phyloP scores from a whole-genome alignment of 441 rosid species.

The Pelargonium citronellum region DNA sequence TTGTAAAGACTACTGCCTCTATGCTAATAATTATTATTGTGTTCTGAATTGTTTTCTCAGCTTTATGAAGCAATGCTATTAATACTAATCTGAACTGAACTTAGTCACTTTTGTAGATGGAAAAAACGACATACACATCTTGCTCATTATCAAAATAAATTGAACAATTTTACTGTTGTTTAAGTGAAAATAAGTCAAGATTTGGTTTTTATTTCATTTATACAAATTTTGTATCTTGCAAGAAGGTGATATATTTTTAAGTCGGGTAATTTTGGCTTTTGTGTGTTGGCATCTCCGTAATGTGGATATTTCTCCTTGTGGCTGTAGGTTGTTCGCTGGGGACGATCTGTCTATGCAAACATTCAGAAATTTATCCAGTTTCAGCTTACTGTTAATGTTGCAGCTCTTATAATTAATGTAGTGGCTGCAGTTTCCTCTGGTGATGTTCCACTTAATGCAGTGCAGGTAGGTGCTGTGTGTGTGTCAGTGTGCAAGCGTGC shows the following conservation, averaged over 20 bases:
- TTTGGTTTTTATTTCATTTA: too few species aligned
- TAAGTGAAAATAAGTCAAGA: too few species aligned
- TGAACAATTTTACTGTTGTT: too few species aligned
- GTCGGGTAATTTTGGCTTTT: too few species aligned
- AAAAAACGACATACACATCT: not conserved
- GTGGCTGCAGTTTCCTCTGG: constrained; percentile 92
- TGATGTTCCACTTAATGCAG: constrained; percentile 94
- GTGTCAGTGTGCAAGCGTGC: not conserved
- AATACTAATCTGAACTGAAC: not conserved
- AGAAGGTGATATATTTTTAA: too few species aligned
- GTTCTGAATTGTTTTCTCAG: not conserved
- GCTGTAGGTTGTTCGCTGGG: constrained; percentile 90
- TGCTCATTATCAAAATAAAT: not conserved
- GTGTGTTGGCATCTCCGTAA: not conserved
- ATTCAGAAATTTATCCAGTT: constrained; percentile 99
- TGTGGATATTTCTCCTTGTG: constrained; percentile 15
- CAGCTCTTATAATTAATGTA: constrained; percentile 86
- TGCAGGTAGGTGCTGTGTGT: constrained; percentile 53
- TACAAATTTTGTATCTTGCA: too few species aligned
- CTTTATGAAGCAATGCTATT: not conserved
- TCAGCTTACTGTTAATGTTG: constrained; percentile 95
- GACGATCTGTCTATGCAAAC: constrained; percentile 95
- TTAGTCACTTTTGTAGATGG: not conserved
- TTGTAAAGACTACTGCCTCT: not conserved
- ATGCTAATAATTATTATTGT: not conserved